phyloP scores from a whole-genome alignment of 768 basidiomycete species.

The Leccinum incarnatum region DNA sequence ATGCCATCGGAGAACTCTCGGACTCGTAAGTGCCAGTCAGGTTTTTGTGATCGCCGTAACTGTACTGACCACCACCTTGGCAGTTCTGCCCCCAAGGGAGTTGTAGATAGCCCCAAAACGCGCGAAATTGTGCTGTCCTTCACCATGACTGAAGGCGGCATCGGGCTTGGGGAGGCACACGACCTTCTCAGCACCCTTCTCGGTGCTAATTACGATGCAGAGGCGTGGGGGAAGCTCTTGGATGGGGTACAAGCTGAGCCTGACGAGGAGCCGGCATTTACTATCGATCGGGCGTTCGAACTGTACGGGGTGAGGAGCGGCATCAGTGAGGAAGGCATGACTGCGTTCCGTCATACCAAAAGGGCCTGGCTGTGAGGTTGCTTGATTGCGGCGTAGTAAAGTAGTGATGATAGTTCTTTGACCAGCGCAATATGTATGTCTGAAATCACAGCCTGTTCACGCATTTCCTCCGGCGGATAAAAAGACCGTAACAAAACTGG shows the following conservation, averaged over 20 bases:
- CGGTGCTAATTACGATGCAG: not conserved
- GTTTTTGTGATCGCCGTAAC: not conserved
- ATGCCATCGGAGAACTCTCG: no score
- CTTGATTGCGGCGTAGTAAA: not conserved
- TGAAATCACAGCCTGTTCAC: no score
- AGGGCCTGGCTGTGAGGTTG: no score
- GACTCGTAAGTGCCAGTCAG: no score
- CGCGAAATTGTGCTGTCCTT: not conserved
- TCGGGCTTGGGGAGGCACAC: not conserved
- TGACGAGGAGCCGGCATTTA: not conserved
- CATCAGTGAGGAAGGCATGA: not conserved
- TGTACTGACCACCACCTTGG: not conserved
- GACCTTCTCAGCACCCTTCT: not conserved
- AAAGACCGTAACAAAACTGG: no score
- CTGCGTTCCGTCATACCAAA: no score
- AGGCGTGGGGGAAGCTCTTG: not conserved
- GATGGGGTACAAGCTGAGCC: not conserved
- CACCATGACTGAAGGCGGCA: not conserved
- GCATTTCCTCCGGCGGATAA: no score
- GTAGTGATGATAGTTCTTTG: no score
- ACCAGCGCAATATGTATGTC: no score
- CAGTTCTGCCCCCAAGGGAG: not conserved
- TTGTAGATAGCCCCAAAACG: not conserved
- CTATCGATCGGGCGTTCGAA: not conserved
- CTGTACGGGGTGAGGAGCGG: not conserved